These are phyloP conservation scores for Chimonanthus salicifolius DNA, from an alignment of 164 flowering plant genomes.

Conservation along the genomic window DNA sequence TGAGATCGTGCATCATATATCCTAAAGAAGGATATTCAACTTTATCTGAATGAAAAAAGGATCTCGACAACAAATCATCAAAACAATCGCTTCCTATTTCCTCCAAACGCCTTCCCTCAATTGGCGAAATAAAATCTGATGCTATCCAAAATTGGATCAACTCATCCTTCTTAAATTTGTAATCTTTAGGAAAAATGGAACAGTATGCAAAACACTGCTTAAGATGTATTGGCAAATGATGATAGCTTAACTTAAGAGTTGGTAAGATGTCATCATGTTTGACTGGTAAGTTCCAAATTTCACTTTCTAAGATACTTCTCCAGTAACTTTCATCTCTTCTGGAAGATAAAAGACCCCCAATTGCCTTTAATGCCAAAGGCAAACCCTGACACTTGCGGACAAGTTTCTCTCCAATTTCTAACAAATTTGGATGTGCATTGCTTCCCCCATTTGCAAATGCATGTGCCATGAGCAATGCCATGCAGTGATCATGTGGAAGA, in stretches of 20 bases:
- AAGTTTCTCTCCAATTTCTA: slow-evolving; percentile 2
- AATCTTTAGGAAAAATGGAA: slow-evolving; percentile 4
- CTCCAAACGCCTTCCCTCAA: background rate
- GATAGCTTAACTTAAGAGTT: slow-evolving; percentile 1
- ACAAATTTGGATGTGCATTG: background rate
- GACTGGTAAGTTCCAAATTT: background rate
- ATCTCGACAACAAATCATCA: background rate
- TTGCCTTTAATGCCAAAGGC: background rate
- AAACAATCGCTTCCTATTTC: background rate
- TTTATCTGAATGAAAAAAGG: background rate
- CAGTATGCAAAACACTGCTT: slow-evolving; percentile 7
- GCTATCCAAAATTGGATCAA: slow-evolving; percentile 9
- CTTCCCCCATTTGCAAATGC: background rate
- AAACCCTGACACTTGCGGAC: background rate
- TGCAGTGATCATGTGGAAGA: slow-evolving; percentile 10
- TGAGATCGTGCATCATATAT: background rate
- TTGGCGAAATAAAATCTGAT: background rate
- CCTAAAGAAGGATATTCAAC: background rate
- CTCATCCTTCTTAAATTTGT: background rate
- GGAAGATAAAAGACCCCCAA: background rate
- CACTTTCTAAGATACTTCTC: background rate
- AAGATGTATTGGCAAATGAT: background rate
- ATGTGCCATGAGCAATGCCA: slow-evolving; percentile 1
- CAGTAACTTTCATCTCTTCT: background rate
- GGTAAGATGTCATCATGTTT: background rate